These are phyloP conservation scores for Xenosphaeropsis pyriputrescens DNA, from an alignment of 2,329 filamentous ascomycete species.

Conservation along the genomic window DNA sequence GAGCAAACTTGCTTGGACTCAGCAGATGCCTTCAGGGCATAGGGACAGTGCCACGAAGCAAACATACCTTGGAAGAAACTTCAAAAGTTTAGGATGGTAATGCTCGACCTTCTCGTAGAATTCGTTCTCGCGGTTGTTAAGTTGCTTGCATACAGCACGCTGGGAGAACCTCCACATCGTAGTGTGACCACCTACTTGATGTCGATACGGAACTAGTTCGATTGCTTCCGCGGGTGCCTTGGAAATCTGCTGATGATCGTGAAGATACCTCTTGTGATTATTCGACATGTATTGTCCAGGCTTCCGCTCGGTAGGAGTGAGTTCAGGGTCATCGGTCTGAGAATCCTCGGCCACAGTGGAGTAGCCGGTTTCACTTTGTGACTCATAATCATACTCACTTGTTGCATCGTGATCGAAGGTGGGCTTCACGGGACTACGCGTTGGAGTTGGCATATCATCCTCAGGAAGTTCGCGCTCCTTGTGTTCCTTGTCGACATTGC, in stretches of 20 bases:
- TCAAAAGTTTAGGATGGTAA: slow-evolving; percentile 75
- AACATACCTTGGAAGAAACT: slow-evolving; percentile 72
- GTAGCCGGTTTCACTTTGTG: slow-evolving; percentile 10
- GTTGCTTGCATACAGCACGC: slow-evolving; percentile 90
- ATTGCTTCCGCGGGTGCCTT: slow-evolving; percentile 66
- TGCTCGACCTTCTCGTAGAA: slow-evolving; percentile 96
- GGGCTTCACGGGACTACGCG: slow-evolving; percentile 6
- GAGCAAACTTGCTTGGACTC: slow-evolving; percentile 5
- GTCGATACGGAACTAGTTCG: slow-evolving; percentile 89
- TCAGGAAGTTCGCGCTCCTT: slow-evolving; percentile 4
- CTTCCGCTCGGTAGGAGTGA: slow-evolving; percentile 18
- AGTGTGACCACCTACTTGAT: slow-evolving; percentile 94
- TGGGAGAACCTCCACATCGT: slow-evolving; percentile 93
- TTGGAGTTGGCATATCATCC: slow-evolving; percentile 1
- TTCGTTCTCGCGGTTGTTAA: slow-evolving; percentile 96
- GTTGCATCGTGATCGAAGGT: neutral
- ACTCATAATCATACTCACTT: slow-evolving; percentile 4
- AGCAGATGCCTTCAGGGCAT: slow-evolving; percentile 18
- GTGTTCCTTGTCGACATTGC: slow-evolving; percentile 5
- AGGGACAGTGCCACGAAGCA: slow-evolving; percentile 5
- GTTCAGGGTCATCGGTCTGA: slow-evolving; percentile 12
- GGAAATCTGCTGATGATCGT: slow-evolving; percentile 30
- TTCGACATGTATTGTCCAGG: slow-evolving; percentile 23
- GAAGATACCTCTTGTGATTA: slow-evolving; percentile 31
- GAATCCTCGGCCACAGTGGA: slow-evolving; percentile 12